Evolutionary conservation across 2,329 filamentous ascomycete species (phyloP), one percentile per base, ranked within the genome.

Genomic region (Hypoxylon sp.): DNA sequence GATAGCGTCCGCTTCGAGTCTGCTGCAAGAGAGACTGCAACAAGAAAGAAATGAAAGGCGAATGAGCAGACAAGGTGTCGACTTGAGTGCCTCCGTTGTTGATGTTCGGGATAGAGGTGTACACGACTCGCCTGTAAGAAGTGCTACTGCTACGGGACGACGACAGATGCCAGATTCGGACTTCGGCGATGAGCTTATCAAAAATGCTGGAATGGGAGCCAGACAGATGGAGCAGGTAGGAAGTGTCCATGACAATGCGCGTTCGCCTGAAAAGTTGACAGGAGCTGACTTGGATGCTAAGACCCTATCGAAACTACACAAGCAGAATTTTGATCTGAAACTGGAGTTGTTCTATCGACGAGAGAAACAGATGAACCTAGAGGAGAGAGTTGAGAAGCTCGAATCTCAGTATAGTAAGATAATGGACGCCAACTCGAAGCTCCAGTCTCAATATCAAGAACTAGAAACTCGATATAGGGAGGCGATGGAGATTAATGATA

Each of bases 301-400:
- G 85, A 87, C 90, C 59, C 80, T 93, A 57, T 91, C 91, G 3
- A 90, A 84, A 1, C 80, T 93, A 22, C 89, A 91, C 77, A 94
- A 94, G 76, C 88, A 92, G 79, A 94, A 93, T 74, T 94, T 93
- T 72, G 91, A 92, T 71, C 83, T 94, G 46, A 93, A 94, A 78
- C 82, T 93, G 33, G 91, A 93, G 76, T 79, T 94, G 0, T 92
- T 87, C 72, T 90, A 93, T 75, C 85, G 90, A 5, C 85, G 91
- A 29, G 87, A 93, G 78, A 85, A 86, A 58, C 89, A 91, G 74
- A 84, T 83, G 8, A 81, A 81, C 22, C 74, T 93, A 35, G 90
- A 92, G 74, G 83, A 85, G 35, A 83, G 84, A 44, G 72, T 90
- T n/a, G 85, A 88, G 39, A 78, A 77, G 3, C 80, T 92, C 17